These are phyloP conservation scores for Myriosclerotinia scirpicola DNA, from an alignment of 2,329 filamentous ascomycete species.

Conservation along the genomic window DNA sequence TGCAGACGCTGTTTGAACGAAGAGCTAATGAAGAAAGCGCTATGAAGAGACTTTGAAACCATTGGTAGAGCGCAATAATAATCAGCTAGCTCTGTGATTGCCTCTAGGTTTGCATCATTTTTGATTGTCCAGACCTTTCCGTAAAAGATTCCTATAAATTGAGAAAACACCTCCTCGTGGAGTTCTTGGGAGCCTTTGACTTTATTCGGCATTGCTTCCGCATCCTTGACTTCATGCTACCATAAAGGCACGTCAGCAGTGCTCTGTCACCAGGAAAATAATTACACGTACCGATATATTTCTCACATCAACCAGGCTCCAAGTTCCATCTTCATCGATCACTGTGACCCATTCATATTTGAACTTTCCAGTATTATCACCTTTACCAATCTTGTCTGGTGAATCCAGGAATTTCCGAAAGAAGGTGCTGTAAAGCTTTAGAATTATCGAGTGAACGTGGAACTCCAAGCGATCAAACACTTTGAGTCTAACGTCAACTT, in stretches of 20 bases:
- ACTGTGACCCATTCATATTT: too few relatives aligned
- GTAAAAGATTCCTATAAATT: neutral
- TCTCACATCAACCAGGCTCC: neutral
- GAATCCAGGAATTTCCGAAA: too few relatives aligned
- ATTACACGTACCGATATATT: neutral
- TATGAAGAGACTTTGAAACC: neutral
- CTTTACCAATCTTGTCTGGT: too few relatives aligned
- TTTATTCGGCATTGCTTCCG: neutral
- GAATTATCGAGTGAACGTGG: too few relatives aligned
- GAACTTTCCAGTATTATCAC: too few relatives aligned
- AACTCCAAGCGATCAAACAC: too few relatives aligned
- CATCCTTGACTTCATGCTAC: neutral
- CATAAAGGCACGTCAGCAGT: neutral
- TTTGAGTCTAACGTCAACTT: too few relatives aligned
- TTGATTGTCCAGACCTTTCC: neutral
- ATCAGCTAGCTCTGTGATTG: neutral
- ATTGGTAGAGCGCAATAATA: neutral
- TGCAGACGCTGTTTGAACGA: too few relatives aligned
- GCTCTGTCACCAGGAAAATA: fast-evolving
- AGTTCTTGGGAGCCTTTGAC: too few relatives aligned
- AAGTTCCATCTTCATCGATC: neutral
- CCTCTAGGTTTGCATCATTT: neutral
- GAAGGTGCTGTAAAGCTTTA: too few relatives aligned
- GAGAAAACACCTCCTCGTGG: too few relatives aligned
- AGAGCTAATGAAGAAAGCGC: neutral